Conservation (phyloP, 2,329 filamentous ascomycete species). For the Kalaharituber pfeilii region DNA sequence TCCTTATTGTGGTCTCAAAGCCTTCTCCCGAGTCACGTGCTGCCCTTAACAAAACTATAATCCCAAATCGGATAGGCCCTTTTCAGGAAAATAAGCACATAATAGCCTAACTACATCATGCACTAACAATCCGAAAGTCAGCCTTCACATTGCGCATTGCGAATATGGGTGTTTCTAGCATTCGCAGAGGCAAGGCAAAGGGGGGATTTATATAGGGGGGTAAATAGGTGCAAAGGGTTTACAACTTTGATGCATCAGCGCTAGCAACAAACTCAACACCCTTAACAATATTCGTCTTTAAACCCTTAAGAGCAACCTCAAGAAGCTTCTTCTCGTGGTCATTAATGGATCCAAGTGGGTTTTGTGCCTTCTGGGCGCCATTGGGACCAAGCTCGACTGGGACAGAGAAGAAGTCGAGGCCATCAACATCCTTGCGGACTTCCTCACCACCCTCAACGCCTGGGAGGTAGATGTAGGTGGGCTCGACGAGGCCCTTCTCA, state of each 20-base stretch:
- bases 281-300: constrained; percentile 89
- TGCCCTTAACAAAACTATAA: too few species aligned
- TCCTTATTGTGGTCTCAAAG: too few species aligned
- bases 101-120: neutral
- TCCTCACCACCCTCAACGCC: constrained; percentile 76
- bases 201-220: neutral
- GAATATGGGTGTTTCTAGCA: neutral
- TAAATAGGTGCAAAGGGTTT: constrained; percentile 7
- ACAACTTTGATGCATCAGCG: constrained; percentile 21
- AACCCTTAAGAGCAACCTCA: constrained; percentile 53
- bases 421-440: constrained; percentile 64
- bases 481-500: constrained; percentile 83
- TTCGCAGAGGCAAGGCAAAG: neutral
- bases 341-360: constrained; percentile 59
- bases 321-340: constrained; percentile 82
- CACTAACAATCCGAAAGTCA: neutral
- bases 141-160: neutral
- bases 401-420: constrained; percentile 82
- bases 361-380: constrained; percentile 70
- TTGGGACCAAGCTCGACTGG: constrained; percentile 79
- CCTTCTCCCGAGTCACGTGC: too few species aligned
- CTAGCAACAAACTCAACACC: constrained; percentile 59
- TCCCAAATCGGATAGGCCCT: too few species aligned
- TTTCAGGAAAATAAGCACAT: too few species aligned
- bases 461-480: constrained; percentile 86